Percentiles rank a stretch among this genome's conserved stretches.
Evolutionary conservation across 805 yeast genomes (phyloP).

Genomic region (Metschnikowia cerradonensis): DNA sequence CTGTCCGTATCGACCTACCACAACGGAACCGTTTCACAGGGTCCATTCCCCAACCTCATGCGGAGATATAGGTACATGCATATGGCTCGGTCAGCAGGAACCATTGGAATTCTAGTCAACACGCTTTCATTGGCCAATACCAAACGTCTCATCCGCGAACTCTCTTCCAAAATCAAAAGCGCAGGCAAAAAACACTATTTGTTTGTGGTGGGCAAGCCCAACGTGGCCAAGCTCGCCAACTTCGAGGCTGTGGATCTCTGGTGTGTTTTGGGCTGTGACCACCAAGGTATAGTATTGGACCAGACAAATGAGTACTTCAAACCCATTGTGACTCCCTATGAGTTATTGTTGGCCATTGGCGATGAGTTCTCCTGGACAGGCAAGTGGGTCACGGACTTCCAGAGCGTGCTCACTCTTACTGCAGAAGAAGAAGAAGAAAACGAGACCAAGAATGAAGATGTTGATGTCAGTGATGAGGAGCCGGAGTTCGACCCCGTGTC

Average conservation of each 20-base stretch:
- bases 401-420: constrained; percentile 44
- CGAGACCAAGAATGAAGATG: constrained; percentile 3
- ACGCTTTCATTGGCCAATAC: constrained; percentile 81
- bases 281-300: constrained; percentile 86
- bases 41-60: constrained; percentile 77
- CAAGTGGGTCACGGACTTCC: constrained; percentile 82
- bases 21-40: constrained; percentile 44
- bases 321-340: constrained; percentile 94
- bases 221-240: constrained; percentile 94
- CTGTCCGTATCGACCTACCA: constrained; percentile 43
- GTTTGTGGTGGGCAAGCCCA: constrained; percentile 96
- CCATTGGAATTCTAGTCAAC: constrained; percentile 86
- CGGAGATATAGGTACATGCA: constrained; percentile 84
- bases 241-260: constrained; percentile 92
- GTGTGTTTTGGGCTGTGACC: constrained; percentile 93
- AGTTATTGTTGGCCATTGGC: constrained; percentile 72
- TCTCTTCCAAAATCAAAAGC: constrained; percentile 55
- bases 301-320: constrained; percentile 74
- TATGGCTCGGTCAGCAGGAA: constrained; percentile 84
- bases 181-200: constrained; percentile 90
- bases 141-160: constrained; percentile 55
- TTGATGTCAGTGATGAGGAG: constrained; percentile 35
- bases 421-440: constrained; percentile 26
- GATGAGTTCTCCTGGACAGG: constrained; percentile 87
- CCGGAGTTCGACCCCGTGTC: constrained; percentile 90